Percentiles rank a stretch among this genome's conserved stretches.
phyloP scores from a whole-genome alignment of 371 early-diverging fungal species.

The Gilbertella persicaria region DNA sequence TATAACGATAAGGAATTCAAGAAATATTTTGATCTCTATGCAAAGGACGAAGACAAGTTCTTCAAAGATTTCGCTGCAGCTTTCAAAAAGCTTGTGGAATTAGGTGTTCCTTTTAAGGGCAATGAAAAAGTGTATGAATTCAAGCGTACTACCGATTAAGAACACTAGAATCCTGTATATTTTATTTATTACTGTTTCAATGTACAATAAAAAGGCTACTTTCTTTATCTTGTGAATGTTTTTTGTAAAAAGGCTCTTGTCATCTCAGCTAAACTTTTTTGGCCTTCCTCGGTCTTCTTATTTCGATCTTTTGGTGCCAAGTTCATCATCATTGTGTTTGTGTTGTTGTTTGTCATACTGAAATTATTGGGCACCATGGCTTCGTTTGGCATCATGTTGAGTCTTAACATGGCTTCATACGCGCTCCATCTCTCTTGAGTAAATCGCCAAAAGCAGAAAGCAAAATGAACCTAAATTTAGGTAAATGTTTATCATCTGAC shows the following conservation, averaged over 20 bases:
- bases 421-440: constrained; percentile 10
- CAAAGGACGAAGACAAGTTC: constrained; percentile 78
- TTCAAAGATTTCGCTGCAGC: constrained; percentile 85
- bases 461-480: constrained; percentile 15
- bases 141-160: constrained; percentile 27
- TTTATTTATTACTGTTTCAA: neutral
- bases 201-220: neutral
- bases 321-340: constrained; percentile 19
- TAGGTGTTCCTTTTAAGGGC: constrained; percentile 78
- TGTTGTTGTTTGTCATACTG: constrained; percentile 6
- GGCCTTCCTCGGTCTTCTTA: constrained; percentile 14
- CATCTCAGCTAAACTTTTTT: constrained; percentile 29
- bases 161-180: neutral
- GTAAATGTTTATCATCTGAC: no score
- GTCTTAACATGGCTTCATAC: neutral
- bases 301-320: constrained; percentile 5
- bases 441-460: constrained; percentile 18
- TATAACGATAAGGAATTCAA: constrained; percentile 70
- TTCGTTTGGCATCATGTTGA: neutral
- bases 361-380: neutral
- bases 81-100: constrained; percentile 83
- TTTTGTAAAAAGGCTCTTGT: neutral
- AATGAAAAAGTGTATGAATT: constrained; percentile 61
- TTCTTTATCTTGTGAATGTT: neutral
- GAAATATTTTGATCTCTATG: constrained; percentile 81